A percentile compares a stretch with the other conserved stretches of the same genome.
Evolutionary conservation across 202 grass and related monocot genomes (phyloP).

Genomic region (Zoysia matrella): DNA sequence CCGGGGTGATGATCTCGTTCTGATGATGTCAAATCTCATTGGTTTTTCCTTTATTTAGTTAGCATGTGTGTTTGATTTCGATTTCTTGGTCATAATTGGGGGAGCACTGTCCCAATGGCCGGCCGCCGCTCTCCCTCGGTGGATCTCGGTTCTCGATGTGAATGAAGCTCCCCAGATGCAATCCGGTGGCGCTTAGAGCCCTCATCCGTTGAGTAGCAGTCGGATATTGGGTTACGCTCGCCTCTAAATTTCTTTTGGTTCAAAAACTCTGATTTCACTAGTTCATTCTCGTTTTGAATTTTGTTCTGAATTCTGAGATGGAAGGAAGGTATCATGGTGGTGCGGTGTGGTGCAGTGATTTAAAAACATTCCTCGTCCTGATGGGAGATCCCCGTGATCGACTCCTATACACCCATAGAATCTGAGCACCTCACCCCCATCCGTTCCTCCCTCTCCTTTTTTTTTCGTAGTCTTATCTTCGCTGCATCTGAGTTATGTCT

Average conservation of each 20-base stretch:
- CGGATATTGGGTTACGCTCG: slow-evolving; percentile 63
- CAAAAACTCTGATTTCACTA: background rate
- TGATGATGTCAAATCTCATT: background rate
- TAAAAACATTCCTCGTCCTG: slow-evolving; percentile 70
- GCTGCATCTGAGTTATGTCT: too few relatives aligned
- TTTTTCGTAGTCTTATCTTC: too few relatives aligned
- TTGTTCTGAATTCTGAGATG: too few relatives aligned
- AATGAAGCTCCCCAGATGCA: background rate
- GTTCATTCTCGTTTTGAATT: too few relatives aligned
- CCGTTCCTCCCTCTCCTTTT: too few relatives aligned
- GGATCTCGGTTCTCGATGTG: background rate
- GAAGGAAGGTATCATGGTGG: too few relatives aligned
- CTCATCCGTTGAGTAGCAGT: slow-evolving; percentile 24
- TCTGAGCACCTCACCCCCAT: slow-evolving; percentile 44
- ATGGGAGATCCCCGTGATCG: slow-evolving; percentile 41
- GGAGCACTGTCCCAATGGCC: slow-evolving; percentile 38
- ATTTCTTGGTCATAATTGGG: background rate
- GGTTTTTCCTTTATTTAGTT: background rate
- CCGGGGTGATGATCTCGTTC: too few relatives aligned
- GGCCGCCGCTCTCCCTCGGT: slow-evolving; percentile 16
- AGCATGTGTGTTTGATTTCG: background rate
- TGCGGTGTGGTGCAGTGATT: slow-evolving; percentile 40
- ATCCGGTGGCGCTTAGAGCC: slow-evolving; percentile 55
- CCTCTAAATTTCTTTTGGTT: slow-evolving; percentile 25
- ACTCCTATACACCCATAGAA: slow-evolving; percentile 73